Base-by-base conservation (phyloP, 192 early-diverging fungal genomes). In the Physocladia obscura region DNA sequence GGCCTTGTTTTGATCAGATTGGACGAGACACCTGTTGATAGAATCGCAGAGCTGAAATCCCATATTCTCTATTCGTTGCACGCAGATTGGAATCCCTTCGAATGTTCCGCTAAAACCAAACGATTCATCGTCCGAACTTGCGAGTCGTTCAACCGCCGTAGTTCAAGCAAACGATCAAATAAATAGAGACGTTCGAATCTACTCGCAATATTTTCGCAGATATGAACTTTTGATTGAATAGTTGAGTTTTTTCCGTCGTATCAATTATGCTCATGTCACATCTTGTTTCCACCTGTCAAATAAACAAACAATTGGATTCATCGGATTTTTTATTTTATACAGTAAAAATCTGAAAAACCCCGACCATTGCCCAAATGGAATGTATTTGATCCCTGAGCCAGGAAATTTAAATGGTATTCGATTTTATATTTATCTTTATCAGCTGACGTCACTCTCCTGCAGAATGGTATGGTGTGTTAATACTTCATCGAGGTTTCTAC, bases 401-500 rank as follows among this genome's bases (percentile, higher is more conserved):
- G 81, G 87, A 39, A 85, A 87, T 60, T 68, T 88, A 48, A 76
- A 89, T 69, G 77, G 89, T 89, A 47, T n/a, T 30, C 8, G 21
- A 36, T 38, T 27, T 35, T 48, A 24, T 22, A n/a, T 54, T 56
- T 65, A 8, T n/a, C 40, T n/a, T 8, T 58, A 34, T 5, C 19
- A 36, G 4, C 29, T 6, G 50, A 36, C 8, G 11, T 27, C 15
- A 15, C 40, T 21, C 15, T 1, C 26, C 51, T 17, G 4, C 54
- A 88, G 91, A 84, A 54, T 95, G 93, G 93, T 85, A 89, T 68
- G 94, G 92, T 0, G 88, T 89, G 4, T 75, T 97, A 32, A 94
- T 95, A 76, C 78, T 97, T 34, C 92, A 94, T 75, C 88, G 92
- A 34, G 94, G 94, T 32, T 95, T 89, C 77, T 97, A 93, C 78